Conservation (phyloP, 768 basidiomycete species). For the Tulasnella sp. region DNA sequence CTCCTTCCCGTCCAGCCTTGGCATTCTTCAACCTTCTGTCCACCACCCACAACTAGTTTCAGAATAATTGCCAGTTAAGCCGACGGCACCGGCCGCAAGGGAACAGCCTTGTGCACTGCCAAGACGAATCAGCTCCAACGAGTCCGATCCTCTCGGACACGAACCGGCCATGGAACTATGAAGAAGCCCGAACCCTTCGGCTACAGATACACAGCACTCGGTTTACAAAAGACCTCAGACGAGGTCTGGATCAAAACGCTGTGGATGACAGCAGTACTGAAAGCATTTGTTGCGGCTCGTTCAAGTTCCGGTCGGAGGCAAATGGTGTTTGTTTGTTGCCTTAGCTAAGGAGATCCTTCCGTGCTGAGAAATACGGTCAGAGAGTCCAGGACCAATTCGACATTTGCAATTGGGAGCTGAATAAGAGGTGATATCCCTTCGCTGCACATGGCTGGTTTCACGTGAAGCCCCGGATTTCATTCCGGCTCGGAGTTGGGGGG, state of each 20-base stretch:
- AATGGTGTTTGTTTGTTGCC: too few relatives aligned
- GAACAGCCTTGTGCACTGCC: neutral
- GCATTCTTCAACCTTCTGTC: neutral
- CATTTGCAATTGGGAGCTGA: too few relatives aligned
- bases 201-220: neutral
- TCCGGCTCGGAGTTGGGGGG: neutral
- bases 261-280: too few relatives aligned
- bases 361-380: too few relatives aligned
- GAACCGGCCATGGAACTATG: neutral
- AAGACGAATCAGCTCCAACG: neutral
- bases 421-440: neutral
- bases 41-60: neutral
- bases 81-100: neutral
- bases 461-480: neutral
- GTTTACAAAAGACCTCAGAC: neutral
- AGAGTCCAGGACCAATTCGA: too few relatives aligned
- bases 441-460: neutral
- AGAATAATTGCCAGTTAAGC: neutral
- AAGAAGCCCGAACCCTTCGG: neutral
- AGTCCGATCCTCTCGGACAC: neutral
- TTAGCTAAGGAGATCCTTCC: too few relatives aligned
- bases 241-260: neutral
- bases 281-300: too few relatives aligned
- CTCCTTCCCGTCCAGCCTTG: neutral
- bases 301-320: too few relatives aligned